Conservation (phyloP, 208 protist species). For the Trypanosoma vivax region DNA sequence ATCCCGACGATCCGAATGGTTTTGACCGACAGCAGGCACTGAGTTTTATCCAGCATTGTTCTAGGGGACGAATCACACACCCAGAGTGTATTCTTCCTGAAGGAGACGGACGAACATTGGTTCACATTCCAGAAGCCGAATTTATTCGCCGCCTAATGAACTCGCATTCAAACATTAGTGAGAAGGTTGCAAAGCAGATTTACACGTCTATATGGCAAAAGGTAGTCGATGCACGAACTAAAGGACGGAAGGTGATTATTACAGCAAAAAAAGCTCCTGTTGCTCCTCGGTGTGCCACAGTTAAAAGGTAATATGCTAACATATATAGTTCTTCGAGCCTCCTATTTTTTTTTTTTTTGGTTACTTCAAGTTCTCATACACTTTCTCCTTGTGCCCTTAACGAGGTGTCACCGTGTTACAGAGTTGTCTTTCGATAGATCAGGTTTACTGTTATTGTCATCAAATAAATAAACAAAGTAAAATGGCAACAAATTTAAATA, state of each 20-base stretch:
- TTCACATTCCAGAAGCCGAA: slow-evolving; percentile 84
- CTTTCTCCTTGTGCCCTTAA: too few relatives aligned
- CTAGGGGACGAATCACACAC: slow-evolving; percentile 45
- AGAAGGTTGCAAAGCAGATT: slow-evolving; percentile 84
- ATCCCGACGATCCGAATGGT: slow-evolving; percentile 79
- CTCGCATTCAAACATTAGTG: slow-evolving; percentile 57
- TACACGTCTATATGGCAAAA: slow-evolving; percentile 84
- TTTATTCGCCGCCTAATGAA: slow-evolving; percentile 75
- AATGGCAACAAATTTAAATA: slow-evolving; percentile 1
- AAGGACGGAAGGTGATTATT: slow-evolving; percentile 82
- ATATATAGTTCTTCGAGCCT: slow-evolving; percentile 4
- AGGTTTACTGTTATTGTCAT: slow-evolving; percentile 6
- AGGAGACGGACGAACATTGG: slow-evolving; percentile 81
- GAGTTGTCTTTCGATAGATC: background rate
- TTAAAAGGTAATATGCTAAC: slow-evolving; percentile 19
- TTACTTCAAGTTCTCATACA: slow-evolving; percentile 16
- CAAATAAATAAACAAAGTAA: slow-evolving; percentile 4
- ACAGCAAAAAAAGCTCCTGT: slow-evolving; percentile 51
- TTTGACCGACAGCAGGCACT: slow-evolving; percentile 71
- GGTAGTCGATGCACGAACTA: slow-evolving; percentile 82
- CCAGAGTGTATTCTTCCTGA: slow-evolving; percentile 77
- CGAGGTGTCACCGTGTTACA: too few relatives aligned
- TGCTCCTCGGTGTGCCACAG: slow-evolving; percentile 51
- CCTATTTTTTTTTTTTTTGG: slow-evolving; percentile 12
- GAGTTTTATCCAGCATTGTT: slow-evolving; percentile 56